A percentile compares a stretch with the other conserved stretches of the same genome.
These are phyloP conservation scores for Rhypophila decipiens DNA, from an alignment of 495 filamentous ascomycete species.

Conservation along the genomic window DNA sequence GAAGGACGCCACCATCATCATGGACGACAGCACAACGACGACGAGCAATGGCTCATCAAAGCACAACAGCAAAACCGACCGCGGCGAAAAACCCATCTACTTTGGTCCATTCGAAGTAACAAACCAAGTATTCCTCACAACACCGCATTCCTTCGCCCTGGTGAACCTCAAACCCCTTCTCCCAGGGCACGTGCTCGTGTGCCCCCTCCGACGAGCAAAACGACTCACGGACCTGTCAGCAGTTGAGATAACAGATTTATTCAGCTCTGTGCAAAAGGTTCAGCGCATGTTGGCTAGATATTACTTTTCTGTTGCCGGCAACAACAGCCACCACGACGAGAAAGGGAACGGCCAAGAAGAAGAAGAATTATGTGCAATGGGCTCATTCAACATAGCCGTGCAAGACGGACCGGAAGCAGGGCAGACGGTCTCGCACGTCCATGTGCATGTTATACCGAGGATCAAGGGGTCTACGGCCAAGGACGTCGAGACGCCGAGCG, in stretches of 20 bases:
- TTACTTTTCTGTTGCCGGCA: no score
- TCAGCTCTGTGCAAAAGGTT: slow-evolving; percentile 74
- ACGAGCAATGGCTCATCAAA: not conserved
- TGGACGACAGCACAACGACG: not conserved
- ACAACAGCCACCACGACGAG: not conserved
- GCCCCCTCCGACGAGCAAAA: slow-evolving; percentile 54
- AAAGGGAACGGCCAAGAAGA: not conserved
- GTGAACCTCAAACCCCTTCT: slow-evolving; percentile 94
- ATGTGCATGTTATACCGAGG: slow-evolving; percentile 89
- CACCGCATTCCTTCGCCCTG: slow-evolving; percentile 71
- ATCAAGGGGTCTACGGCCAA: slow-evolving; percentile 37
- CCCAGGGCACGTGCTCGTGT: slow-evolving; percentile 87
- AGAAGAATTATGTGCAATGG: slow-evolving; percentile 15
- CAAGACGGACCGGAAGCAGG: slow-evolving; percentile 88
- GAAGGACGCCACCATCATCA: no score
- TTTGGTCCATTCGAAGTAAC: slow-evolving; percentile 64
- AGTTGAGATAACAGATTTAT: slow-evolving; percentile 75
- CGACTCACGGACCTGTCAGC: slow-evolving; percentile 70
- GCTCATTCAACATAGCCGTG: slow-evolving; percentile 82
- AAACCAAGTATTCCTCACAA: slow-evolving; percentile 73
- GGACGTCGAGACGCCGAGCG: slow-evolving; percentile 41
- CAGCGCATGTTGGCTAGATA: slow-evolving; percentile 69
- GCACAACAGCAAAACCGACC: not conserved
- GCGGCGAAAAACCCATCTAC: slow-evolving; percentile 25
- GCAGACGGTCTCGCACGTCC: slow-evolving; percentile 84